A percentile compares a stretch with the other conserved stretches of the same genome.
Evolutionary conservation across 192 early-diverging fungal species (phyloP).

Genomic region (Coemansia sp.): DNA sequence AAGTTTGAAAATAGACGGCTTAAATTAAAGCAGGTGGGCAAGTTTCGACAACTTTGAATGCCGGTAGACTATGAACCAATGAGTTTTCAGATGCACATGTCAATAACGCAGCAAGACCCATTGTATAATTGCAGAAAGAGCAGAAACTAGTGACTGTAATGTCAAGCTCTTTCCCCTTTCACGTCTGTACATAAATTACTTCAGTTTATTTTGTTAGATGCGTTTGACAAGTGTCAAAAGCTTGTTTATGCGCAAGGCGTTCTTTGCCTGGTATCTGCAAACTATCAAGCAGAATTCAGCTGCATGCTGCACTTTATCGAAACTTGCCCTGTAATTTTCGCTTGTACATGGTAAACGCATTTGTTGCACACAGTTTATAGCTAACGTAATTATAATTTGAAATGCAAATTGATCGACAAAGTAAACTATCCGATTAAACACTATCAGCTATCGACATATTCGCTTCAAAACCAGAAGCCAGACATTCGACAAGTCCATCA

Average conservation of each 20-base stretch:
- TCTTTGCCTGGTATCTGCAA: background rate
- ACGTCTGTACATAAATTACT: background rate
- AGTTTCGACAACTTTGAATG: background rate
- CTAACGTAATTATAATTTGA: background rate
- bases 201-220: background rate
- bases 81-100: background rate
- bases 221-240: background rate
- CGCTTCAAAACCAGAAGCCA: constrained; percentile 35
- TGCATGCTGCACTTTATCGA: background rate
- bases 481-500: constrained; percentile 25
- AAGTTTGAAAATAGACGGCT: background rate
- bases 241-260: background rate
- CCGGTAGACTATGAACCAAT: background rate
- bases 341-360: background rate
- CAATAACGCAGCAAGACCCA: background rate
- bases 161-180: background rate
- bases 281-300: background rate
- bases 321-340: background rate
- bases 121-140: background rate
- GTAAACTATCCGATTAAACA: background rate
- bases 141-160: background rate
- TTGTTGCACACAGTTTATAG: background rate
- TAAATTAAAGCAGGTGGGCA: background rate
- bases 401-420: background rate
- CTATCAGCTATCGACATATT: constrained; percentile 24